These are phyloP conservation scores for Coniochaeta sp. DNA, from an alignment of 2,329 filamentous ascomycete genomes.

Conservation along the genomic window DNA sequence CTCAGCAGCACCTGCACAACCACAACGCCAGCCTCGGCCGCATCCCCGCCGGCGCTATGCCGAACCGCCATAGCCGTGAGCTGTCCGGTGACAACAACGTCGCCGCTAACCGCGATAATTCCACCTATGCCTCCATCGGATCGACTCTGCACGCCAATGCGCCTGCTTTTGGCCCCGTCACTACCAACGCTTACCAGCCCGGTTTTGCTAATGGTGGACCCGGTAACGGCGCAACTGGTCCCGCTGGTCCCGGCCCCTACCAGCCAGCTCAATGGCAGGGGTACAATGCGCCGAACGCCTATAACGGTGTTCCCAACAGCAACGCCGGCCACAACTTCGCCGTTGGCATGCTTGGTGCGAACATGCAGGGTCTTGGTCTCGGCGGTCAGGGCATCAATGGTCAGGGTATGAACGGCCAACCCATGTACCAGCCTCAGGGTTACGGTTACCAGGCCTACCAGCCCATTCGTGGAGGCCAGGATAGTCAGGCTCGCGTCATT, in stretches of 20 bases:
- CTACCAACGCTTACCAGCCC: slow-evolving; percentile 20
- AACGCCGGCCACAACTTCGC: slow-evolving; percentile 33
- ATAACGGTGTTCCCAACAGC: slow-evolving; percentile 24
- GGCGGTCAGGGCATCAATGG: too few species aligned
- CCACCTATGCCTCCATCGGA: slow-evolving; percentile 52
- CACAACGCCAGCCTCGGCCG: slow-evolving; percentile 79
- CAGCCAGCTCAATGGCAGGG: too few species aligned
- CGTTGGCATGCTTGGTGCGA: slow-evolving; percentile 58
- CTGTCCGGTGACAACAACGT: slow-evolving; percentile 46
- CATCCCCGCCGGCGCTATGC: slow-evolving; percentile 60
- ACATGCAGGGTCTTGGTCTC: slow-evolving; percentile 61
- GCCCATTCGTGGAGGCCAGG: slow-evolving; percentile 52
- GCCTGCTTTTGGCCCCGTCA: slow-evolving; percentile 64
- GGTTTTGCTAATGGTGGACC: slow-evolving; percentile 19
- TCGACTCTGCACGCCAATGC: slow-evolving; percentile 76
- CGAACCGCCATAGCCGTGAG: slow-evolving; percentile 67
- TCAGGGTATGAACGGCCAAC: slow-evolving; percentile 9
- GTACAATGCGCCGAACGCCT: slow-evolving; percentile 21
- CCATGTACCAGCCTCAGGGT: slow-evolving; percentile 48
- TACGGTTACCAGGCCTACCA: slow-evolving; percentile 46
- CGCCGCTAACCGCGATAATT: slow-evolving; percentile 34
- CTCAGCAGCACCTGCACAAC: slow-evolving; percentile 61
- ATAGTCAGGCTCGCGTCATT: slow-evolving; percentile 70
- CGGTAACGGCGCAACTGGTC: slow-evolving; percentile 13
- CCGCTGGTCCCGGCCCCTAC: slow-evolving; percentile 11